Conservation (phyloP, 2,329 filamentous ascomycete species). For the Ophiocordyceps polyrhachis-furcata region DNA sequence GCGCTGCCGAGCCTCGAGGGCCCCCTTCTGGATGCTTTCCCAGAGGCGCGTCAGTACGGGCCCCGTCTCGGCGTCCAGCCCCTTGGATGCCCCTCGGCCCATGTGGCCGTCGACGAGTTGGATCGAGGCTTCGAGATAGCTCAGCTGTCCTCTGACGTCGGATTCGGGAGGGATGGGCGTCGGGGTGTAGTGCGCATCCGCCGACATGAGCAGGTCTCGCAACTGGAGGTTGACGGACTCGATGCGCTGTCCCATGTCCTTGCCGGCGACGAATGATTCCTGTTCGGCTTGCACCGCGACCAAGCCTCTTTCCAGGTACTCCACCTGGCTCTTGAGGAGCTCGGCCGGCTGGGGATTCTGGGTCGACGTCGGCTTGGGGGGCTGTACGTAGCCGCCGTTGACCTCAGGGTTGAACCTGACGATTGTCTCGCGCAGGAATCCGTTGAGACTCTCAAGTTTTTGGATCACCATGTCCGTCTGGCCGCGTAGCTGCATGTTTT, state of each 20-base stretch:
- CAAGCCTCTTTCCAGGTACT: conserved; percentile 52
- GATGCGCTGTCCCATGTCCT: conserved; percentile 32
- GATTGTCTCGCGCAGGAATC: conserved; percentile 47
- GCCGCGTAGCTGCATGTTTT: conserved; percentile 20
- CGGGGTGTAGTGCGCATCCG: conserved; percentile 29
- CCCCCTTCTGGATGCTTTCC: conserved; percentile 32
- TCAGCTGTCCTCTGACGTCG: conserved; percentile 46
- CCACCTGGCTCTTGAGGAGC: conserved; percentile 38
- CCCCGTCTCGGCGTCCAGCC: conserved; percentile 34
- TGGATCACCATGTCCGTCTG: conserved; percentile 18
- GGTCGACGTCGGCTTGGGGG: conserved; percentile 15
- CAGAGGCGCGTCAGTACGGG: conserved; percentile 33
- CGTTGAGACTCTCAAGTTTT: conserved; percentile 49
- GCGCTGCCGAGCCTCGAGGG: conserved; percentile 34
- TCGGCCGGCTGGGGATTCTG: conserved; percentile 22
- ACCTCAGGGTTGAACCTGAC: conserved; percentile 40
- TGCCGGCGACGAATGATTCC: conserved; percentile 15
- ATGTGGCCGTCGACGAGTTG: conserved; percentile 27
- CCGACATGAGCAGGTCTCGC: conserved; percentile 33
- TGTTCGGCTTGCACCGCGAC: conserved; percentile 40
- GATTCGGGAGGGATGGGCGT: conserved; percentile 38
- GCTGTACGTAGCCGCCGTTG: conserved; percentile 25
- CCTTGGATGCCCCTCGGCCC: conserved; percentile 13
- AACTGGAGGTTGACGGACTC: conserved; percentile 46
- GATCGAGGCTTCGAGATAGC: conserved; percentile 46